Base-by-base conservation (phyloP, 176 grass and related monocot genomes). In the Carex kokanica region DNA sequence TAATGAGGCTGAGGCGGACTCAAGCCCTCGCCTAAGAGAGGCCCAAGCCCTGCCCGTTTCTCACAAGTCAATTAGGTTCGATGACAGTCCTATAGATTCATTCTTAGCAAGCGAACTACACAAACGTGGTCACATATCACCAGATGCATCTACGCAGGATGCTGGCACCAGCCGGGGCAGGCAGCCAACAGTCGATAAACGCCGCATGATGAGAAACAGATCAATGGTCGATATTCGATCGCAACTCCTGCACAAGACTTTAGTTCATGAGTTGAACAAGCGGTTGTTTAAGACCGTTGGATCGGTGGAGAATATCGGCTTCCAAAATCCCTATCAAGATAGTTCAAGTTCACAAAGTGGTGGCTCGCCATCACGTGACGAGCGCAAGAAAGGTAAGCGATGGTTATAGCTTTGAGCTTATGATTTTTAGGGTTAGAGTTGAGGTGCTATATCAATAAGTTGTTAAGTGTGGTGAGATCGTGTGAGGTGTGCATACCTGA, bases 281-380 rank as follows among this genome's bases (percentile, higher is more conserved):
- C 87, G 96, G 59, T 32, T 95, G 82, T 98, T 98, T 85, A 98
- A 95, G 80, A 98, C 96, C 11, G 84, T 98, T 43, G 96, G 84
- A 27, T 85, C 96, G 27, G 90, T 98, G 51, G 93, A 98, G 80
- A 86, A 88, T 87, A 91, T 95, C 27, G 93, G 96, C 10, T 95
- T 98, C 86, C 88, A 88, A 18, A 61, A 24, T 17, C 83, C 87
- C 2, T 85, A 36, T 64, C 63, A 81, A 24, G 82, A 79, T 23
- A 71, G 52, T 29, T 66, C 61, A 0, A 85, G 86, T 12, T 56
- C 51, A 18, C 58, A 52, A 45, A 38, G 60, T 29, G 17, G 58
- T 43, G 36, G 61, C 0, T 73, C 87, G 0, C 34, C 85, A 2
- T 55, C 94, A 2, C 71, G 80, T 49, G 81, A 60, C 31, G 80